These are phyloP conservation scores for Saturnispora bothae DNA, from an alignment of 805 yeast species.

Conservation along the genomic window DNA sequence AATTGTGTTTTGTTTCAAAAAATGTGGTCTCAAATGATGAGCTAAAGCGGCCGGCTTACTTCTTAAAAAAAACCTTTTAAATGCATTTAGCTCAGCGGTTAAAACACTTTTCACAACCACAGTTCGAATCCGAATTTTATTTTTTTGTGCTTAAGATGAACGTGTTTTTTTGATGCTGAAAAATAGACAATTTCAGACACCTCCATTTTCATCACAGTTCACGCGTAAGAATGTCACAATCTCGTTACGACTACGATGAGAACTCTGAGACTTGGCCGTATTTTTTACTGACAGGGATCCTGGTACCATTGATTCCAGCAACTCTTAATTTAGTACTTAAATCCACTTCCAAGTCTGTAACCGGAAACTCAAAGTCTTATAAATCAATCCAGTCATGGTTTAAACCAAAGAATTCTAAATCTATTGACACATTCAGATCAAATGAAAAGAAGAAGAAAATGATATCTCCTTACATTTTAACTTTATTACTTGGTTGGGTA, in stretches of 20 bases:
- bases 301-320: slow-evolving; percentile 56
- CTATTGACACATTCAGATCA: slow-evolving; percentile 23
- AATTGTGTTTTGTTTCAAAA: too few relatives aligned
- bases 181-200: too few relatives aligned
- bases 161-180: not conserved
- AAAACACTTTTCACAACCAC: not conserved
- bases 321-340: slow-evolving; percentile 20
- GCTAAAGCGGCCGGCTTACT: not conserved
- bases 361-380: not conserved
- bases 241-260: slow-evolving; percentile 75
- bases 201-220: not conserved
- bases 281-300: slow-evolving; percentile 62
- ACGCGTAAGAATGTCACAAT: slow-evolving; percentile 39
- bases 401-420: slow-evolving; percentile 27
- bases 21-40: too few relatives aligned
- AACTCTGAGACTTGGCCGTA: slow-evolving; percentile 90
- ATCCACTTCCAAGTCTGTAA: not conserved
- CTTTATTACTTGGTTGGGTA: slow-evolving; percentile 51
- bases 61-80: not conserved
- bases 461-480: slow-evolving; percentile 24
- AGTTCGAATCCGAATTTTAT: not conserved
- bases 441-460: slow-evolving; percentile 22
- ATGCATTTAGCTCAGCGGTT: not conserved
- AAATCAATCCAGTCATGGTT: slow-evolving; percentile 23
- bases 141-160: too few relatives aligned